These are phyloP conservation scores for Trametes sanguinea DNA, from an alignment of 768 basidiomycete genomes.

Conservation along the genomic window DNA sequence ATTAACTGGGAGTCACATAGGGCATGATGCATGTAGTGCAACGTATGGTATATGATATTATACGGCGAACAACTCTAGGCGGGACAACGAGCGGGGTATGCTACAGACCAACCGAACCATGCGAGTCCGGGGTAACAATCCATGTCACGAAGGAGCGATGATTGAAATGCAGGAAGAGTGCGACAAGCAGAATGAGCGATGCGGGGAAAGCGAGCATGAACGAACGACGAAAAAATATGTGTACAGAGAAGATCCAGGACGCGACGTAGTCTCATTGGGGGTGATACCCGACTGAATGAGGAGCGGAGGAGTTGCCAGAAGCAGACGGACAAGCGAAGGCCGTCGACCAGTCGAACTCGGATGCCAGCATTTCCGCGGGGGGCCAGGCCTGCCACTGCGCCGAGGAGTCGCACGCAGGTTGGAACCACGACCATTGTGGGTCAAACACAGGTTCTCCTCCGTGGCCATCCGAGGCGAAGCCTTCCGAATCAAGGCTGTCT, in stretches of 20 bases:
- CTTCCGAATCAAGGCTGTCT: constrained; percentile 3
- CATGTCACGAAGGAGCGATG: constrained; percentile 9
- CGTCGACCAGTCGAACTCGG: constrained; percentile 10
- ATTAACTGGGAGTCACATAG: neutral
- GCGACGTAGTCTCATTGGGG: neutral
- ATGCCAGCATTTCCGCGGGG: neutral
- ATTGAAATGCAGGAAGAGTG: constrained; percentile 9
- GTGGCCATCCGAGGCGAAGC: constrained; percentile 3
- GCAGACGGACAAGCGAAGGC: neutral
- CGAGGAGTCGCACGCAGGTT: neutral
- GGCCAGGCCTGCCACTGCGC: neutral
- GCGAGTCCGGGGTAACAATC: constrained; percentile 6
- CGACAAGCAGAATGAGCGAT: constrained; percentile 3
- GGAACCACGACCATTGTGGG: constrained; percentile 19
- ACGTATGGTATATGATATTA: constrained; percentile 8
- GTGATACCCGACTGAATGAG: neutral
- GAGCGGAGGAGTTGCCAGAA: neutral
- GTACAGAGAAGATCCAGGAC: neutral
- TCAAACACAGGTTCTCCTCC: constrained; percentile 15
- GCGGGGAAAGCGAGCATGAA: neutral
- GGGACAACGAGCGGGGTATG: constrained; percentile 16
- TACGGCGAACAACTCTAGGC: constrained; percentile 5
- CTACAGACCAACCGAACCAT: constrained; percentile 12
- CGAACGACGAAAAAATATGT: neutral
- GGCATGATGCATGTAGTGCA: neutral